Base-by-base conservation (phyloP, 2,329 filamentous ascomycete species). In the Phaeosphaeriaceae sp. region DNA sequence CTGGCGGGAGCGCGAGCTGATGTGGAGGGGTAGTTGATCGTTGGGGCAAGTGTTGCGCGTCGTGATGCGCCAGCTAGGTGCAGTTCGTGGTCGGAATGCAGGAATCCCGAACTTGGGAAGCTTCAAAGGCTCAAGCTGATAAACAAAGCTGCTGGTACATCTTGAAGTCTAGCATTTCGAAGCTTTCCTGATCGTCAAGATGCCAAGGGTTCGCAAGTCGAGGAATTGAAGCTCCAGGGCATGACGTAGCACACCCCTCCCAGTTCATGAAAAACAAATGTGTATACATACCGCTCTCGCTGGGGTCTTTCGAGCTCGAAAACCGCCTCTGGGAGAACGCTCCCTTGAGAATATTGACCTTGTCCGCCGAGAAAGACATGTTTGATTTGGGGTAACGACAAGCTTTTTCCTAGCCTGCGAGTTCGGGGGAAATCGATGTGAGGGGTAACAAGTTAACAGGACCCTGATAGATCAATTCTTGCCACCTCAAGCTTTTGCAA, bases 331-430 rank as follows among this genome's bases (percentile, higher is more conserved):
- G 69, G 9, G 69, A 69, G 53, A 70, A 69, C 0, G 67, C 65
- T 3, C 66, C 64, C 69, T 69, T 76, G 9, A 76, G 53, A 20
- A 71, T 69, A 17, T 70, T 70, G 20, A 76, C 66, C 62, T 70
- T 75, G 50, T 66, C 66, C 11, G 70, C 74, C 1, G 74, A 77
- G 52, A 77, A 77, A 24, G 73, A 76, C 75, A 77, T 77, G 36
- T 13, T 51, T 66, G 55, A 19, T 27, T 51, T 51, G 36, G 27
- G 46, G 21, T n/a, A 44, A 21, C 45, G 48, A 53, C 58, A 64
- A 60, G 57, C 58, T 60, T 63, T 59, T 53, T 27, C 25, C 56
- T 59, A 65, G 62, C 42, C 47, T 50, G 21, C 7, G 17, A 19
- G 45, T 42, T 17, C 31, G 42, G 33, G 36, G 15, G n/a, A n/a